Evolutionary conservation across 306 rosid species (phyloP).

Genomic region (Lupinus albus): DNA sequence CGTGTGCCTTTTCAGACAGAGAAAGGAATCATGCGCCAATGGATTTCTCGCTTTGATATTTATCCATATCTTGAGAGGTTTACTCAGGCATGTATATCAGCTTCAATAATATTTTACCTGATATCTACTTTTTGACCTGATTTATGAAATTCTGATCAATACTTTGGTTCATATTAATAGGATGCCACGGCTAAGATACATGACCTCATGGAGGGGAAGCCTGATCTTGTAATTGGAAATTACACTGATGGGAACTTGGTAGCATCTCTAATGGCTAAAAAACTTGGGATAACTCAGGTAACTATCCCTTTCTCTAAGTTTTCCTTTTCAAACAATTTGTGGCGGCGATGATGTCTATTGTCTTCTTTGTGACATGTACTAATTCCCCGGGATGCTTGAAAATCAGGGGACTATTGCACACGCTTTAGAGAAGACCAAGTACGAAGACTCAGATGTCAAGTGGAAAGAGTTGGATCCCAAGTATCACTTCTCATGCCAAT

Average conservation of each 20-base stretch:
- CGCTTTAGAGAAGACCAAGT: conserved; percentile 91
- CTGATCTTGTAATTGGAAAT: conserved; percentile 85
- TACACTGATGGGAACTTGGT: conserved; percentile 92
- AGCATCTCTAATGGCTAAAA: conserved; percentile 82
- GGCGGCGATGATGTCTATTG: neutral
- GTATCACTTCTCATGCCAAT: conserved; percentile 95
- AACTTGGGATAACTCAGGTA: conserved; percentile 88
- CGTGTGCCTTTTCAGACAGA: conserved; percentile 81
- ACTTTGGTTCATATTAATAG: conserved; percentile 41
- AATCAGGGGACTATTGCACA: conserved; percentile 88
- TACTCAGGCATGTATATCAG: conserved; percentile 57
- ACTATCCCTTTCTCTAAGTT: conserved; percentile 17
- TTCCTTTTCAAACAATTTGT: conserved; percentile 28
- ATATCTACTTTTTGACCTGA: neutral
- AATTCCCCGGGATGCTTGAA: conserved; percentile 18
- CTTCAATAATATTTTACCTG: neutral
- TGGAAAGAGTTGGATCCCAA: conserved; percentile 91
- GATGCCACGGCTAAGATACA: conserved; percentile 73
- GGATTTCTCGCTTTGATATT: conserved; percentile 94
- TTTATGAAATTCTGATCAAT: conserved; percentile 4
- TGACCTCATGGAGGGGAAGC: conserved; percentile 73
- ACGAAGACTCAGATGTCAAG: conserved; percentile 85
- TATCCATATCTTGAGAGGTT: conserved; percentile 88
- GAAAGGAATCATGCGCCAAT: conserved; percentile 59
- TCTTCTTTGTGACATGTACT: conserved; percentile 25